Evolutionary conservation across 345 rosid genomes (phyloP), one percentile per base, ranked within the genome.

Genomic region (Populus alba): DNA sequence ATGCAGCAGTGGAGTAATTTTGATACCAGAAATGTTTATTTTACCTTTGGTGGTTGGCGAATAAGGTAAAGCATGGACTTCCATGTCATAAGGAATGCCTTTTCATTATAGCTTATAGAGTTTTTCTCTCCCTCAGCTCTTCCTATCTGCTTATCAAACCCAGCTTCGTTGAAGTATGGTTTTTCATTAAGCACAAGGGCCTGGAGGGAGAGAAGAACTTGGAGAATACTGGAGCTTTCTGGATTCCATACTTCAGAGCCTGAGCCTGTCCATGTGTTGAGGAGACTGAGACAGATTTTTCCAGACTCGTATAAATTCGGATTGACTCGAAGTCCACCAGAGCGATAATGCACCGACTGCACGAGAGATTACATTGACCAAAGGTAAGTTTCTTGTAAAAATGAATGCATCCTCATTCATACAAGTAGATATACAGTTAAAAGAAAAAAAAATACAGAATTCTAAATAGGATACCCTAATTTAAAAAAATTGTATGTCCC

Each of bases 141-240:
- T 47, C 99, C 99, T 29, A 92, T 59, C 78, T 92, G 99, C 79
- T 84, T 87, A 78, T 96, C 97, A 23, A 89, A 94, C 47, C 99
- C 98, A 63, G 99, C 98, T 85, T 96, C 98, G 17, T 96, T 96
- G 84, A 94, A 96, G 82, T 96, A 96, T 23, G 99, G 99, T 78
- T 91, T 91, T 75, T 92, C 97, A 74, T 96, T 96, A n/a, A 96
- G 94, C 86, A 96, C 99, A 20, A 96, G 97, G 63, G 97, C 97
- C 80, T 96, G 99, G 70, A 96, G 91, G 74, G 99, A 96, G 35
- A 96, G 88, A 81, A 96, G 99, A 76, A 96, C 88, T 87, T 96
- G 99, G 74, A 96, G 97, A 76, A 96, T 83, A 3, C 88, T 87
- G 75, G 98, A 94, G 82, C 79, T 87, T 69, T 86, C 90, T 8